Evolutionary conservation across 2,329 filamentous ascomycete species (phyloP).

Genomic region (Teratosphaeria epicoccoides): DNA sequence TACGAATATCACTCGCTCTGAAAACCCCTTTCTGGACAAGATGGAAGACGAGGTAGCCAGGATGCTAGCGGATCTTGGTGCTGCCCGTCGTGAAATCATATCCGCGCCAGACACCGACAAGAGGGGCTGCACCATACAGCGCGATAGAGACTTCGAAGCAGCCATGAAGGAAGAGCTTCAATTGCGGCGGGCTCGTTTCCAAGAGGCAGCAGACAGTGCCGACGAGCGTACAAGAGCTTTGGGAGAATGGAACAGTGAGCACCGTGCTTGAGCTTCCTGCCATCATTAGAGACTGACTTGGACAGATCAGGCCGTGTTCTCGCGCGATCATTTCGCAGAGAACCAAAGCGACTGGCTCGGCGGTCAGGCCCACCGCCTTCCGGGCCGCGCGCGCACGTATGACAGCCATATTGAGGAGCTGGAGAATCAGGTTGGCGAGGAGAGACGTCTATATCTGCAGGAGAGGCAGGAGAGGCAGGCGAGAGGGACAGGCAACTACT

Average conservation of each 20-base stretch:
- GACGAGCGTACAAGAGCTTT: not conserved
- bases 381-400: not conserved
- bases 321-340: slow-evolving; percentile 4
- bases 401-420: not conserved
- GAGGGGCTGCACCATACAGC: not conserved
- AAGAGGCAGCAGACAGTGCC: not conserved
- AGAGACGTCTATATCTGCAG: slow-evolving; percentile 2
- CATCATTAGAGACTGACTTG: not conserved
- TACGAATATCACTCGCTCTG: not conserved
- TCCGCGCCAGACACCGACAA: slow-evolving; percentile 10
- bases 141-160: not conserved
- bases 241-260: not conserved
- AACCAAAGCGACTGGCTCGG: slow-evolving; percentile 6
- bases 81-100: slow-evolving; percentile 11
- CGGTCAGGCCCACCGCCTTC: slow-evolving; percentile 13
- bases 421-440: slow-evolving; percentile 2
- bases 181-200: not conserved
- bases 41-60: slow-evolving; percentile 11
- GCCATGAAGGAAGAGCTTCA: slow-evolving; percentile 1
- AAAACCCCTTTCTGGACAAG: not conserved
- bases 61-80: slow-evolving; percentile 19
- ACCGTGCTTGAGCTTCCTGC: not conserved
- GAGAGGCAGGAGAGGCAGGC: slow-evolving; percentile 1
- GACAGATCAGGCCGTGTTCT: slow-evolving; percentile 3
- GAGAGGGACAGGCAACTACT: not conserved